Base-by-base conservation (phyloP, 805 yeast species). In the Monosporozyma unispora region DNA sequence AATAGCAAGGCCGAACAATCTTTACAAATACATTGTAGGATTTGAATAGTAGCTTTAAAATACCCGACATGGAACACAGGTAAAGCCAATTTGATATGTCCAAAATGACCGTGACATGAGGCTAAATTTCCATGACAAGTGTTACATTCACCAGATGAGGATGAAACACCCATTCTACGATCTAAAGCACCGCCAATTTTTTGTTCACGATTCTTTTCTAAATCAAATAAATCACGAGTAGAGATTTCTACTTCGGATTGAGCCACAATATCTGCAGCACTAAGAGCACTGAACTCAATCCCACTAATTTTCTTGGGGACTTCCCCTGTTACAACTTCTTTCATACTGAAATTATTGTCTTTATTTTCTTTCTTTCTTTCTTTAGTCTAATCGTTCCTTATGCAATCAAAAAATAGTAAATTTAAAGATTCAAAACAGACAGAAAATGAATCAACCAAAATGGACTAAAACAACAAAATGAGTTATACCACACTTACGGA, bases 51-150 rank as follows among this genome's bases (percentile, higher is more conserved):
- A 41, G 90, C 82, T 66, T 91, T 91, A 76, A 93, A 93, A 67
- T 90, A 93, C 18, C 99, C 99, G 44, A 93, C 93, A 63, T 93
- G 99, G 71, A 91, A 93, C 12, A 90, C 98, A 1, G 99, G 99
- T 43, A 93, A 72, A 0, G 98, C 96, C 47, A 93, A 75, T 60
- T 87, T 80, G 54, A 93, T 79, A 62, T 95, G 96, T 40, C 99
- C 99, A 66, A 93, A 93, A 70, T 93, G 99, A 51, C 99, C 99
- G 70, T 91, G 97, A 67, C 99, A 93, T 1, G 96, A 79, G 0
- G 96, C 96, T 55, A 93, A 71, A 57, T 81, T 81, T 2, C 98
- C 98, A 58, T 81, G 87, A 70, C 99, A 93, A 0, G 98, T 95
- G 12, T 78, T 66, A 73, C 99, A 93, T 63, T 85, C 95, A 14